phyloP scores from a whole-genome alignment of 2,329 filamentous ascomycete species.

The Fusarium coffeatum region DNA sequence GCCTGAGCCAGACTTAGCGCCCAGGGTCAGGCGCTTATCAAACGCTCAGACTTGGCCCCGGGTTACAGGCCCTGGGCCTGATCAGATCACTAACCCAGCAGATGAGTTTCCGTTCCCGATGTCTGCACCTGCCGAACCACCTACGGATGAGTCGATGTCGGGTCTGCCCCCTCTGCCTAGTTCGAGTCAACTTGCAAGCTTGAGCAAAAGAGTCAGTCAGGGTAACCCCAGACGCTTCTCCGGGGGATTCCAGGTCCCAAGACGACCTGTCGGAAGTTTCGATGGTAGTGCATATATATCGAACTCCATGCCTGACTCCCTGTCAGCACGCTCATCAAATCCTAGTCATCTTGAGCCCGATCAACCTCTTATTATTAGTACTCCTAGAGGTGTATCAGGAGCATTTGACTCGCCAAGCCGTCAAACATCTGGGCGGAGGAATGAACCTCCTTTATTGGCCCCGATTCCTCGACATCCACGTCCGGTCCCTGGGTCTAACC shows the following conservation, averaged over 20 bases:
- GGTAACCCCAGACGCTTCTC: slow-evolving; percentile 57
- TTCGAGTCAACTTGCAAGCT: slow-evolving; percentile 54
- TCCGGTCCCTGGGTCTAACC: slow-evolving; percentile 48
- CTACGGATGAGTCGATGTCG: slow-evolving; percentile 50
- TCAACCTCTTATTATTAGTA: slow-evolving; percentile 70
- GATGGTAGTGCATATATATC: slow-evolving; percentile 40
- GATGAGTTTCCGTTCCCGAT: slow-evolving; percentile 57
- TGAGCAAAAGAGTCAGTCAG: slow-evolving; percentile 54
- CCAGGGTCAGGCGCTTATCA: slow-evolving; percentile 47
- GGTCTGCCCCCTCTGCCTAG: slow-evolving; percentile 54
- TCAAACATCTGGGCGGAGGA: slow-evolving; percentile 48
- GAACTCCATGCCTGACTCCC: slow-evolving; percentile 38
- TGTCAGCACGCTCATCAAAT: slow-evolving; percentile 20
- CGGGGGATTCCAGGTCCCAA: slow-evolving; percentile 56
- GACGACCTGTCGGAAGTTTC: slow-evolving; percentile 55
- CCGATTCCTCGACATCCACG: slow-evolving; percentile 65
- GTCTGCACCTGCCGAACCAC: slow-evolving; percentile 46
- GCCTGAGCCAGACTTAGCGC: slow-evolving; percentile 24
- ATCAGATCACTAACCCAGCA: slow-evolving; percentile 33
- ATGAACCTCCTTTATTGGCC: slow-evolving; percentile 62
- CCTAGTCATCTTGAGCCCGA: slow-evolving; percentile 52
- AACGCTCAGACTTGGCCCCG: slow-evolving; percentile 62
- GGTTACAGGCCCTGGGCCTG: slow-evolving; percentile 43
- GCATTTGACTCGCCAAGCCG: slow-evolving; percentile 61
- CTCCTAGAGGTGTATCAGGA: slow-evolving; percentile 65